A percentile compares a stretch with the other conserved stretches of the same genome.
These are phyloP conservation scores for Lachnellula cervina DNA, from an alignment of 2,329 filamentous ascomycete genomes.

Conservation along the genomic window DNA sequence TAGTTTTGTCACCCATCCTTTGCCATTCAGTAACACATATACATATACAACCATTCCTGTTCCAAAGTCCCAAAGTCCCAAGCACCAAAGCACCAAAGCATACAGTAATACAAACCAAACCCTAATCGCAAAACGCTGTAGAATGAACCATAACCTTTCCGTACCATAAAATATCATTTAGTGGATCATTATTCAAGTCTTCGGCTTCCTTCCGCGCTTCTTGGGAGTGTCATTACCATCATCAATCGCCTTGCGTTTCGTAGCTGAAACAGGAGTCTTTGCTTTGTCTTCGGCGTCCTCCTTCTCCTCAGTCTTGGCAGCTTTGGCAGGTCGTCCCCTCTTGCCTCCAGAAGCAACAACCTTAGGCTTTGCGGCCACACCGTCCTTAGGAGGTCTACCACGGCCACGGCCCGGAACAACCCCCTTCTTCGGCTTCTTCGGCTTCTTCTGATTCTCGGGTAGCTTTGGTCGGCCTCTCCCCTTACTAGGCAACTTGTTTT, in stretches of 20 bases:
- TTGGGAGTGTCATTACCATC: background rate
- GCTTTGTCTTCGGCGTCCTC: background rate
- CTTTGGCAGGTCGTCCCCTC: background rate
- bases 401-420: slow-evolving; percentile 19
- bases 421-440: slow-evolving; percentile 8
- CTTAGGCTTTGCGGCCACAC: slow-evolving; percentile 2
- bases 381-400: slow-evolving; percentile 10
- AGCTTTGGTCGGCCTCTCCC: slow-evolving; percentile 19
- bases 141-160: background rate
- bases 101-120: no score
- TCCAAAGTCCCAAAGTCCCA: no score
- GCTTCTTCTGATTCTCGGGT: slow-evolving; percentile 23
- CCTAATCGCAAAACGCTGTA: background rate
- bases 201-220: slow-evolving; percentile 9
- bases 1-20: no score
- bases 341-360: slow-evolving; percentile 2
- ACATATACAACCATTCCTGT: no score
- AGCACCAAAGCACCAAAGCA: no score
- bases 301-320: background rate
- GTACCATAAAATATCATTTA: background rate
- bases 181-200: slow-evolving; percentile 7
- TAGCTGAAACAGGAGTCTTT: background rate
- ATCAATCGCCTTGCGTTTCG: slow-evolving; percentile 5
- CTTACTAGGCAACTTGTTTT: slow-evolving; percentile 16
- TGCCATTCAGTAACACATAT: no score